Conservation (phyloP, 805 yeast species). For the Zygosaccharomyces kombuchaensis region DNA sequence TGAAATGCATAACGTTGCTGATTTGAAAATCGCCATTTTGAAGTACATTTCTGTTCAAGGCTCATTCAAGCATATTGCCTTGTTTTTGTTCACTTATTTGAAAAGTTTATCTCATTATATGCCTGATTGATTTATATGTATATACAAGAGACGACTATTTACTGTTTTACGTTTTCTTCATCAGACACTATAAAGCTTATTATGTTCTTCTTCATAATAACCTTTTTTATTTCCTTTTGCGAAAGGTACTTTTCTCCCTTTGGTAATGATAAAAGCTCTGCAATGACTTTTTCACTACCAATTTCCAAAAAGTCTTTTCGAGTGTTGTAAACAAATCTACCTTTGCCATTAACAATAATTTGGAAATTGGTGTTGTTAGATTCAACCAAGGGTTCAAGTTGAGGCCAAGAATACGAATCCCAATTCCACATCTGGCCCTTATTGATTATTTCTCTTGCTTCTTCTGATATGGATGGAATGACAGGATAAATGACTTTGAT, state of each 20-base stretch:
- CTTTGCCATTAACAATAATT: conserved; percentile 72
- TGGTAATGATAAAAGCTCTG: conserved; percentile 33
- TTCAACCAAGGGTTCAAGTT: conserved; percentile 35
- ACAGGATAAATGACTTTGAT: conserved; percentile 72
- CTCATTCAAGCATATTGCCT: conserved; percentile 48
- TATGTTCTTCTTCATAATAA: conserved; percentile 51
- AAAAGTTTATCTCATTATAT: conserved; percentile 41
- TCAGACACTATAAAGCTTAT: conserved; percentile 40
- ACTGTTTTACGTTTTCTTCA: not conserved
- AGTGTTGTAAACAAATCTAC: conserved; percentile 45
- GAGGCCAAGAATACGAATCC: conserved; percentile 60
- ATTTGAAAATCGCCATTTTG: conserved; percentile 43
- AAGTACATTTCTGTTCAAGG: conserved; percentile 30
- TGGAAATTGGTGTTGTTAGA: conserved; percentile 43
- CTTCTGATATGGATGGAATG: conserved; percentile 78
- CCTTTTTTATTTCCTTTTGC: conserved; percentile 43
- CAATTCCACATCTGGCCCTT: conserved; percentile 16
- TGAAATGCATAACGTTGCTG: conserved; percentile 36
- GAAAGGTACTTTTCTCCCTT: conserved; percentile 42
- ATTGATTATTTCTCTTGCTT: conserved; percentile 58
- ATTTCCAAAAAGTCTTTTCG: conserved; percentile 37
- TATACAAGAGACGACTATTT: not conserved
- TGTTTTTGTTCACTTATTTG: conserved; percentile 50
- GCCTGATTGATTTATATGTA: not conserved
- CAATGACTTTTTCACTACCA: conserved; percentile 36